Base-by-base conservation (phyloP, 2,329 filamentous ascomycete genomes). In the Chaetomiaceae sp. region DNA sequence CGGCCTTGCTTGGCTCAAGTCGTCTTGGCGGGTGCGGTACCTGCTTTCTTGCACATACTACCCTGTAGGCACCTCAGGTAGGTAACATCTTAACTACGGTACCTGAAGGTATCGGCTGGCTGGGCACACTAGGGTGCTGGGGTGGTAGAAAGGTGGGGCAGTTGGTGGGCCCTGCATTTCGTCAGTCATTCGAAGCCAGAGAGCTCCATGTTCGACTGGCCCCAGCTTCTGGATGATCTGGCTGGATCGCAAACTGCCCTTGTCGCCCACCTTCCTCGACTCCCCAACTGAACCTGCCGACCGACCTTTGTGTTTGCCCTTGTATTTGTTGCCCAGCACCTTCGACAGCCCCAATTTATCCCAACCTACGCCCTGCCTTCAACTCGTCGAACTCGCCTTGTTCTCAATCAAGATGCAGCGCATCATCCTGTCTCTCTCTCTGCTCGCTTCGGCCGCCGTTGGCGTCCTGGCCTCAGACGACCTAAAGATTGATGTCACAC, bases 401-500 rank as follows among this genome's bases (percentile, higher is more conserved):
- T 7, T 16, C n/a, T n/a, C n/a, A n/a, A n/a, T 54, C 62, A 75
- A 60, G 30, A 83, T 82, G 79, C 75, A 78, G 66, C 63, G 68
- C 51, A 58, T 78, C 53, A 59, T 79, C 44, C 58, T 79, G 53
- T 71, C 71, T 40, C 64, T 82, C 33, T 75, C 75, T 58, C 71
- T 77, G 44, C 66, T 81, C 55, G 76, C 77, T 61, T 77, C 78
- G 51, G 71, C 75, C 56, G 75, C 75, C 54, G 65, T 76, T 57
- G 72, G 76, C 60, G 69, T 72, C 56, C 72, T 82, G 58, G 77
- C 81, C 54, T 72, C 71, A n/a, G 74, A 75, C 55, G 81, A 86
- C 62, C 81, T 96, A 62, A 81, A 87, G 71, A 88, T 96, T 68
- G 84, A 95, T 61, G 83, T 89, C 61, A 87, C 84, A 47, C 77